phyloP scores from a whole-genome alignment of 805 yeast species.

The Wickerhamomyces canadensis region DNA sequence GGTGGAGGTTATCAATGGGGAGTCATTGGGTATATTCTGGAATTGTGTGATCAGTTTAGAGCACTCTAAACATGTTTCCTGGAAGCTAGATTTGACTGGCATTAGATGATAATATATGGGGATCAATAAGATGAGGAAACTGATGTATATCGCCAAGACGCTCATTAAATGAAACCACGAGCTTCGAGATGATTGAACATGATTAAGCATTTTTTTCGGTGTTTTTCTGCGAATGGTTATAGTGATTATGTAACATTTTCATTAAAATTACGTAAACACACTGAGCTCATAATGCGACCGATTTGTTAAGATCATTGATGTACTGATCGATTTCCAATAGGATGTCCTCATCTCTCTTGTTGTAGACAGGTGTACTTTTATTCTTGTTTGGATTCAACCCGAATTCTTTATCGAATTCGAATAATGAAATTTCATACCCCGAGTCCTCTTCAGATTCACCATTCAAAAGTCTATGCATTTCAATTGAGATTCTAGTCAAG shows the following conservation, averaged over 20 bases:
- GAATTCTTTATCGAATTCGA: conserved; percentile 6
- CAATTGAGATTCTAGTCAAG: conserved; percentile 7
- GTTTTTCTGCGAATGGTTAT: too few species aligned
- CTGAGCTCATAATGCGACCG: neutral
- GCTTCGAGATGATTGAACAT: too few species aligned
- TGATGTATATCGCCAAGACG: too few species aligned
- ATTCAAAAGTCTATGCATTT: conserved; percentile 9
- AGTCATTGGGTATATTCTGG: neutral
- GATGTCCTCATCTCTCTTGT: conserved; percentile 14
- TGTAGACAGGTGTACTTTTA: conserved; percentile 14
- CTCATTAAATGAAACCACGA: too few species aligned
- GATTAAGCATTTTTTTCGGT: neutral
- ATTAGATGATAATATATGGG: too few species aligned
- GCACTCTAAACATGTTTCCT: too few species aligned
- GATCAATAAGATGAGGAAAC: too few species aligned
- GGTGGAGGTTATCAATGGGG: neutral
- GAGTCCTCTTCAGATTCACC: conserved; percentile 1
- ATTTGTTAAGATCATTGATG: conserved; percentile 1
- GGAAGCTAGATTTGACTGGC: too few species aligned
- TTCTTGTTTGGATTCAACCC: conserved; percentile 2
- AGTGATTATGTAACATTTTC: too few species aligned
- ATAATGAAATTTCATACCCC: conserved; percentile 2
- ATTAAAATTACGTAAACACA: neutral
- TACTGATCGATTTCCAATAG: conserved; percentile 9
- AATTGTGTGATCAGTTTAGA: neutral